Base-by-base conservation (phyloP, 306 rosid species). In the Pyrus pyrifolia region DNA sequence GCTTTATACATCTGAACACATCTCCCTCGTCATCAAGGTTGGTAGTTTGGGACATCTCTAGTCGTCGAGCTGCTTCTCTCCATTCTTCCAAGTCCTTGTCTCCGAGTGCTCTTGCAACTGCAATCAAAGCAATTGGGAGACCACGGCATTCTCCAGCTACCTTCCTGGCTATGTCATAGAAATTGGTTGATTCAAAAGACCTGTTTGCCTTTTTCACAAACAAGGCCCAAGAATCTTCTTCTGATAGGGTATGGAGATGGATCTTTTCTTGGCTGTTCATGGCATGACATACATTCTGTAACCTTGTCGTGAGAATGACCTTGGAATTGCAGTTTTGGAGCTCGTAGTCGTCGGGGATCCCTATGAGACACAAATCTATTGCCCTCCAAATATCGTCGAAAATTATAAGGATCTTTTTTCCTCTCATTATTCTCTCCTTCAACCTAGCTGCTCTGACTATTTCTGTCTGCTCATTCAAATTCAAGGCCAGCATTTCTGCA, bases 131-230 rank as follows among this genome's bases (percentile, higher is more conserved):
- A n/a, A 81, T 68, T 0, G 85, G 87, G 57, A 84, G 72, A 31
- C 80, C 80, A 7, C 12, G 29, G 6, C 85, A 84, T 59, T 81
- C 82, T 27, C 31, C 14, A 0, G 79, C 80, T 4, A 84, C 73
- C 33, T 25, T 49, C 0, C 35, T 45, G 0, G 73, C 87, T 4
- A 80, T 58, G 2, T 9, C 33, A 38, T 77, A 68, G 42, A 73
- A 76, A 11, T 53, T 30, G 12, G 22, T 14, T 15, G 73, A 35
- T 19, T 65, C 71, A 4, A 70, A 14, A 55, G 38, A 4, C 18
- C 14, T 44, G 30, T 59, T 21, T 21, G 55, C 76, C 4, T n/a
- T 46, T 42, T 29, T 58, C 35, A 49, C 23, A 62, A 83, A 79
- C 46, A 83, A 71, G 17, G 19, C 17, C 72, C 78, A 68, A 3